Percentiles rank a stretch among this genome's conserved stretches.
Evolutionary conservation across 306 rosid genomes (phyloP).

Genomic region (Inga laurina): DNA sequence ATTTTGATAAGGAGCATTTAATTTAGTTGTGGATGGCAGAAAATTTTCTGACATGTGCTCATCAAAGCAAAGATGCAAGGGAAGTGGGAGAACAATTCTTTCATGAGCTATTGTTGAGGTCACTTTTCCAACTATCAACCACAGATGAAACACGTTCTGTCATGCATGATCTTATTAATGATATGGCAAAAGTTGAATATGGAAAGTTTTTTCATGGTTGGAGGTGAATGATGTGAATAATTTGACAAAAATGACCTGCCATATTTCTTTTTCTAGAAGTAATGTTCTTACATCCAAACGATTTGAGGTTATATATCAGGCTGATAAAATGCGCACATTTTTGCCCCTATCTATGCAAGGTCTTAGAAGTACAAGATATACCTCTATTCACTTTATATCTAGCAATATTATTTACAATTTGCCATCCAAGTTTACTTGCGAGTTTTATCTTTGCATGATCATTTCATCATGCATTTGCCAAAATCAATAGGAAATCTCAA

Average conservation of each 20-base stretch:
- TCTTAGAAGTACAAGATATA: background rate
- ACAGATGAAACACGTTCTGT: background rate
- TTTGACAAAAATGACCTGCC: background rate
- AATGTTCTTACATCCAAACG: background rate
- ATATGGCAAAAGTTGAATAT: no score
- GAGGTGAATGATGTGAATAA: background rate
- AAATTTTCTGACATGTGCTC: conserved; percentile 4
- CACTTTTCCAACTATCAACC: background rate
- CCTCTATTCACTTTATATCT: background rate
- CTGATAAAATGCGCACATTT: background rate
- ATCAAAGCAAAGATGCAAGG: background rate
- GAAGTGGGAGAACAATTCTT: conserved; percentile 34
- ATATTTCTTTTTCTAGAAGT: background rate
- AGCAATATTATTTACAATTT: background rate
- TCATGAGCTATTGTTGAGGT: background rate
- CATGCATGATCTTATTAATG: conserved; percentile 36
- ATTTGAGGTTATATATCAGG: background rate
- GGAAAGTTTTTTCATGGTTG: background rate
- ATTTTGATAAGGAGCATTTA: conserved; percentile 3
- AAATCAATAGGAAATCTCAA: background rate
- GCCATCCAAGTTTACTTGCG: background rate
- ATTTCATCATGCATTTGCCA: background rate
- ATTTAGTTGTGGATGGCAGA: conserved; percentile 45
- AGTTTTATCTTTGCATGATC: background rate
- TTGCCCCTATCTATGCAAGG: background rate